Evolutionary conservation across 352 stramenopile species (phyloP), one percentile per base, ranked within the genome.

Genomic region (Phytopythium montanum): DNA sequence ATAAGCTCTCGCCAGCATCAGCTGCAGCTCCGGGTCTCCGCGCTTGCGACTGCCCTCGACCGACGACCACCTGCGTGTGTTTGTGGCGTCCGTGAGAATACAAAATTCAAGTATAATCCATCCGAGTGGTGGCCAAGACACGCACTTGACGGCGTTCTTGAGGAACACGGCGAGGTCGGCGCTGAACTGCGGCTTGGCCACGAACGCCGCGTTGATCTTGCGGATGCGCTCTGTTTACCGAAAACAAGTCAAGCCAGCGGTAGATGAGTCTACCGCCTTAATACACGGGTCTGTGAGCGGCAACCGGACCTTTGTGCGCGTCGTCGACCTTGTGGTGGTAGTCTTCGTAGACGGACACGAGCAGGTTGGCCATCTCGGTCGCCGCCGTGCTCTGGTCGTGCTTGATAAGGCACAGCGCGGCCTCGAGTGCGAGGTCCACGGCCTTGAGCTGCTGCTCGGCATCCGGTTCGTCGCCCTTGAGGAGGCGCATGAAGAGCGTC

Each of bases 401-500:
- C 57, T 84, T 73, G 23, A 90, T 61, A 18, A 96, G 74, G 50
- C 72, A 73, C 10, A 92, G 71, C 55, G 86, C 59, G 12, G 83
- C 85, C 8, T 91, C 73, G 26, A 87, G 70, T 23, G 84, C 79
- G 61, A 94, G 65, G 14, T 83, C 73, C 31, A 79, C 70, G 25
- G 81, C 83, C 52, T 86, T 80, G 45, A 85, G 59, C 61, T 92
- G 86, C 59, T 87, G 75, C 29, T 68, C 67, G 8, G 51, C 50
- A 51, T 72, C 74, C 28, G 73, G 74, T 26, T 71, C 65, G 56
- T 94, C 85, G 60, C 80, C 82, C 59, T 93, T 91, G 64, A 93
- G 80, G 54, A 81, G 75, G 38, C 87, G 86, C 78, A 90, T 94
- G 68, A 92, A 94, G 19, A 96, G 73, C 63, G 85, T 94, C 79